Base-by-base conservation (phyloP, 768 basidiomycete species). In the Melanogaster broomeanus region DNA sequence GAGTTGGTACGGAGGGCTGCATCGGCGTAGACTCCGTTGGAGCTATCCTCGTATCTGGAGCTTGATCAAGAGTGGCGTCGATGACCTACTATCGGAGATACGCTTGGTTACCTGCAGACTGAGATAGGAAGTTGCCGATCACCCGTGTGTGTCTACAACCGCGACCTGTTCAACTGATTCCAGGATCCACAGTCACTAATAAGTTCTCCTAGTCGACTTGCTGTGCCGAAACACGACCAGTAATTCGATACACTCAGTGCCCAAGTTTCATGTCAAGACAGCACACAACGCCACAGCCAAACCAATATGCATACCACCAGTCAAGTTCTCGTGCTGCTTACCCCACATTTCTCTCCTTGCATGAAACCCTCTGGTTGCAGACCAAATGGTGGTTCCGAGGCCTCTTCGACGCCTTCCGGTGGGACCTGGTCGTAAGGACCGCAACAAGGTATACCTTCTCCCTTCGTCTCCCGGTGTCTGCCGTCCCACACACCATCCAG, bases 331-430 rank as follows among this genome's bases (percentile, higher is more conserved):
- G 86, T 33, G 65, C 77, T 3, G 66, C 77, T 2, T 92, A 91
- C 67, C 89, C 90, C 1, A 65, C 74, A 12, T 92, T 91, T 66
- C 75, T 91, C 7, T 77, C 88, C 2, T 55, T 87, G 4, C 75
- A 74, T 13, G 80, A 87, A 22, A 84, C 88, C 0, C 62, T 81
- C 16, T 64, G 71, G 60, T 71, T 90, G 3, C 89, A 91, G 59
- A 52, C 81, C 10, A 74, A 66, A 45, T 91, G 83, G 72, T 75
- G 79, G 13, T 74, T 74, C 58, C 68, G 69, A 10, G 90, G 90
- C 15, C 63, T 91, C 11, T 61, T 80, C 37, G 90, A 92, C 70
- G 81, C 88, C 13, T 87, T 81, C 65, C 79, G 88, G 27, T 89
- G 87, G 86, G 80, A 83, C 65, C 64, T 80, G 22, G 84, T 90